These are phyloP conservation scores for Penicillium sp. DNA, from an alignment of 2,329 filamentous ascomycete genomes.

Conservation along the genomic window DNA sequence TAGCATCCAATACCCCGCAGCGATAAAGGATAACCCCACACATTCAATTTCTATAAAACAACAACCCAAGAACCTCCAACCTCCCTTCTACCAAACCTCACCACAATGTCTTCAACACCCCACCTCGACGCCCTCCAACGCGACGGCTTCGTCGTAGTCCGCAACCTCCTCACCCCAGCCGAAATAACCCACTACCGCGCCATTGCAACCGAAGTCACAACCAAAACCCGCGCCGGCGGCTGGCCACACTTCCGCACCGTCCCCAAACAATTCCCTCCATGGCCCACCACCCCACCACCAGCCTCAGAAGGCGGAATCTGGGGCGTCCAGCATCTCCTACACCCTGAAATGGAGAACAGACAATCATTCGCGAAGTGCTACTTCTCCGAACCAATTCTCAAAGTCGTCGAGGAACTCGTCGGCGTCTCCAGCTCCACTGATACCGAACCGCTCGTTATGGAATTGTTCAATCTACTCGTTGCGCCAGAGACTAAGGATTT, in stretches of 20 bases:
- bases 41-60: not conserved
- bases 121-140: conserved; percentile 60
- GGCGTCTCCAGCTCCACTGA: conserved; percentile 36
- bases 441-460: conserved; percentile 71
- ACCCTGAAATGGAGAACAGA: conserved; percentile 67
- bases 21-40: conserved; percentile 9
- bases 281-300: conserved; percentile 59
- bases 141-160: conserved; percentile 76
- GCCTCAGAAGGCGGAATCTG: conserved; percentile 67
- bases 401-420: conserved; percentile 66
- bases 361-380: conserved; percentile 67
- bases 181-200: conserved; percentile 62
- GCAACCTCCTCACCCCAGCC: conserved; percentile 59
- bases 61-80: not conserved
- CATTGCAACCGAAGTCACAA: conserved; percentile 60
- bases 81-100: not conserved
- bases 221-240: conserved; percentile 64
- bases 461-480: conserved; percentile 84
- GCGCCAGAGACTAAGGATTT: conserved; percentile 68
- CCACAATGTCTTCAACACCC: conserved; percentile 24
- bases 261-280: conserved; percentile 89
- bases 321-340: conserved; percentile 84
- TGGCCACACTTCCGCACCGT: conserved; percentile 85
- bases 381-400: conserved; percentile 67
- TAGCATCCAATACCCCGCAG: conserved; percentile 13